Base-by-base conservation (phyloP, 805 yeast genomes). In the Ogataea salicorniae region DNA sequence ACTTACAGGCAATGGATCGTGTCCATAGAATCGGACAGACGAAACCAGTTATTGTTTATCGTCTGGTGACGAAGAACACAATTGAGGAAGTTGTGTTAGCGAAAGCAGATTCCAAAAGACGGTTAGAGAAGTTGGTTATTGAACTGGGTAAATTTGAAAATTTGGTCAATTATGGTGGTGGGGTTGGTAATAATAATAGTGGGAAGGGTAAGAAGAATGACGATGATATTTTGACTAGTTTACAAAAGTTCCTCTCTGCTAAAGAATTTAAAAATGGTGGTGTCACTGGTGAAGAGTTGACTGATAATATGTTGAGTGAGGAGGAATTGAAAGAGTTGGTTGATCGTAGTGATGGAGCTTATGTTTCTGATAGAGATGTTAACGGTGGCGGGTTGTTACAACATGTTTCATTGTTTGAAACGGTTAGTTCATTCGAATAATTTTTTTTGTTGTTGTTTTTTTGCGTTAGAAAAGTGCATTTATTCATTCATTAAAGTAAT, bases 1-100 rank as follows among this genome's bases (percentile, higher is more conserved):
- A 92, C 66, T 70, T 90, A 43, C 99, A 92, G 63, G 98, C 98
- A 0, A 92, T 92, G 81, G 98, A 91, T 58, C 74, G 99, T 46
- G 95, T 87, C 13, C 98, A 92, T 62, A 73, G 99, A 60, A 88
- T 94, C 46, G 98, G 98, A 0, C 99, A 92, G 63, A 74, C 71
- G 1, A 80, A 77, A 46, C 97, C 97, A 1, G 96, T 91, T 5
- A 73, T 87, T 20, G 78, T 92, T 1, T 88, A 84, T 61, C 75
- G 98, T 51, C 73, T 94, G 22, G 83, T 90, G 16, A 76, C 87
- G 9, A 77, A 79, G 36, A 81, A 86, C 55, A 87, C 97, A 0
- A 78, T 91, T 29, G 99, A 92, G 66, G 94, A 90, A 59, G 74
- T 87, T 15, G 71, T 94, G 41, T 73, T 94, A 33, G 80, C 86